Evolutionary conservation across 139 green algal species (phyloP).

Genomic region (Picochlorum costavermella): DNA sequence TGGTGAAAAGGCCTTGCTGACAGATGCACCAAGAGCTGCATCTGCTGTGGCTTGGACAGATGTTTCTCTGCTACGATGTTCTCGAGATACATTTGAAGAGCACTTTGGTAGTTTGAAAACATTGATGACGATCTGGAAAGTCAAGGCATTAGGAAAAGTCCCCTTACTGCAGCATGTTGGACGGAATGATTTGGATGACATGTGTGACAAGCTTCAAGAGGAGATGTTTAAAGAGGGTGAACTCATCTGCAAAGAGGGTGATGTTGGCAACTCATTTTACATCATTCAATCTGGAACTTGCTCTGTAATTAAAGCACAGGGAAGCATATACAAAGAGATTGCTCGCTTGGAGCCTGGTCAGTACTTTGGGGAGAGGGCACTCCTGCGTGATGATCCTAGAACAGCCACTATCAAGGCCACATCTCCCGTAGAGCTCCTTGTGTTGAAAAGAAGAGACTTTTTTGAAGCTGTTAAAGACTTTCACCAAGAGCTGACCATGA

Average conservation of each 20-base stretch:
- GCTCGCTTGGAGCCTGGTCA: slow-evolving; percentile 22
- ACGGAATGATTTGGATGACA: slow-evolving; percentile 67
- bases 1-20: slow-evolving; percentile 81
- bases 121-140: slow-evolving; percentile 77
- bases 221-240: slow-evolving; percentile 19
- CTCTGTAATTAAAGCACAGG: slow-evolving; percentile 28
- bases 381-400: slow-evolving; percentile 62
- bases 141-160: slow-evolving; percentile 71
- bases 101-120: slow-evolving; percentile 57
- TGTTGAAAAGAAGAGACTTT: slow-evolving; percentile 49
- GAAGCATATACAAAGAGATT: too few relatives aligned
- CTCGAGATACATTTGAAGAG: slow-evolving; percentile 55
- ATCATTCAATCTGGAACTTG: slow-evolving; percentile 76
- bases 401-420: slow-evolving; percentile 70
- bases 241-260: slow-evolving; percentile 46
- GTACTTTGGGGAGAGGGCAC: slow-evolving; percentile 87
- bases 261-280: slow-evolving; percentile 72
- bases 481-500: slow-evolving; percentile 22
- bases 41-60: slow-evolving; percentile 27
- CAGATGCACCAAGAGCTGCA: slow-evolving; percentile 42
- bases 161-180: slow-evolving; percentile 64
- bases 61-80: slow-evolving; percentile 46
- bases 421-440: slow-evolving; percentile 46
- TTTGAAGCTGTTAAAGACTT: slow-evolving; percentile 42
- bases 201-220: slow-evolving; percentile 48